A percentile compares a stretch with the other conserved stretches of the same genome.
These are phyloP conservation scores for Apiospora pterosperma DNA, from an alignment of 2,329 filamentous ascomycete genomes.

Conservation along the genomic window DNA sequence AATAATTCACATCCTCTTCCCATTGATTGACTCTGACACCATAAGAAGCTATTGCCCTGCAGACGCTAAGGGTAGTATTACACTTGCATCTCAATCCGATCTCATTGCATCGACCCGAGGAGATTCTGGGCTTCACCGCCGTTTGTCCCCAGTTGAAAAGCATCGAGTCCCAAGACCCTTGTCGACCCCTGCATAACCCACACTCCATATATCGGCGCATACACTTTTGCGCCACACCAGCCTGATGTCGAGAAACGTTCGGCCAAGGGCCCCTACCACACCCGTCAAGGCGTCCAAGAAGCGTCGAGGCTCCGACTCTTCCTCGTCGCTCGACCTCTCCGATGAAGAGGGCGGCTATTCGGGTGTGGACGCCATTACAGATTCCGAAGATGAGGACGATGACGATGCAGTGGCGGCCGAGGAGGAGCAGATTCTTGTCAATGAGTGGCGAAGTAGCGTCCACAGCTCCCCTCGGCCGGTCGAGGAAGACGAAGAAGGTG, in stretches of 20 bases:
- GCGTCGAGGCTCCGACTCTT: conserved; percentile 49
- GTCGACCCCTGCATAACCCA: conserved; percentile 21
- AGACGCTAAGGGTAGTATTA: not conserved
- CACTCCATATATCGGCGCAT: conserved; percentile 8
- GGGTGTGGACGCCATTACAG: conserved; percentile 74
- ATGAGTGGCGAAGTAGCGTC: conserved; percentile 34
- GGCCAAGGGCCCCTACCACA: conserved; percentile 41
- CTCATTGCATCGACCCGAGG: not conserved
- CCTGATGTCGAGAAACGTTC: conserved; percentile 52
- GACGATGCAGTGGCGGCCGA: conserved; percentile 74
- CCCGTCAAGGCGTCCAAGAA: conserved; percentile 40
- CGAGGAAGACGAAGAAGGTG: conserved; percentile 34
- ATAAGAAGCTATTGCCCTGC: not conserved
- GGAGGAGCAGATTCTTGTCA: conserved; percentile 67
- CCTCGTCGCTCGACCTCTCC: conserved; percentile 55
- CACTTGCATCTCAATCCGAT: not conserved
- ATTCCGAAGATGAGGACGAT: conserved; percentile 75
- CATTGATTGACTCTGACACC: not conserved
- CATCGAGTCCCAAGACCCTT: conserved; percentile 17
- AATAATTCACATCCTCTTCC: not conserved
- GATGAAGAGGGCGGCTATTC: conserved; percentile 72
- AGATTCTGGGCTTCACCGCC: conserved; percentile 29
- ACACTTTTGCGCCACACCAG: conserved; percentile 14
- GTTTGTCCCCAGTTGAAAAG: conserved; percentile 27
- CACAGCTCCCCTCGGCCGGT: conserved; percentile 50